Evolutionary conservation across 2,329 filamentous ascomycete genomes (phyloP).

Genomic region (Talaromyces rugulosus): DNA sequence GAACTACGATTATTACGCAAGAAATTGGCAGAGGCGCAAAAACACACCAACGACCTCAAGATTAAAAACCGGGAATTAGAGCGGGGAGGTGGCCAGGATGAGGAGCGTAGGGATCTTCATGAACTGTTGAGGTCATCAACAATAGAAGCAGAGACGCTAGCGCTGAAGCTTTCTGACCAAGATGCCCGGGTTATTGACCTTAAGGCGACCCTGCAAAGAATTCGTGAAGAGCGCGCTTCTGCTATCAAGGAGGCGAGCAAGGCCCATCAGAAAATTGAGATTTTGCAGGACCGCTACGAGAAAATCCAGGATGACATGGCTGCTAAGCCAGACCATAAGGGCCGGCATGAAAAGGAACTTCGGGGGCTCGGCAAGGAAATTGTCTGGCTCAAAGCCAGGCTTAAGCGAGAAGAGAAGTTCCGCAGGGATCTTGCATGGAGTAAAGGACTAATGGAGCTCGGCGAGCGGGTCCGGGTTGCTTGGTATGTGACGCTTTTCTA

Average conservation of each 20-base stretch:
- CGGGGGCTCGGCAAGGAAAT: constrained; percentile 84
- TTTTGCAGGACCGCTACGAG: constrained; percentile 59
- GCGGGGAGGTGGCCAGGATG: constrained; percentile 44
- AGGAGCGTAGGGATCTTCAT: constrained; percentile 42
- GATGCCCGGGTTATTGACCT: constrained; percentile 59
- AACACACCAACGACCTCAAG: constrained; percentile 55
- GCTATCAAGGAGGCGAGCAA: constrained; percentile 39
- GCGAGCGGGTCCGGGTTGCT: constrained; percentile 58
- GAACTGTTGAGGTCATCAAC: constrained; percentile 45
- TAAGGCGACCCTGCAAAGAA: constrained; percentile 60
- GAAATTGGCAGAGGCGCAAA: constrained; percentile 58
- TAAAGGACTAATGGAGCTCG: constrained; percentile 82
- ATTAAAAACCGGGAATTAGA: constrained; percentile 48
- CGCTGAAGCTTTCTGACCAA: constrained; percentile 66
- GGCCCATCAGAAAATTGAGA: constrained; percentile 39
- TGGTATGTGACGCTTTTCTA: constrained; percentile 62
- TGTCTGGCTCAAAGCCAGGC: constrained; percentile 79
- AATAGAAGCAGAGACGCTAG: constrained; percentile 60
- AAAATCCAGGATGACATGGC: constrained; percentile 48
- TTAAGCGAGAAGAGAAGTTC: constrained; percentile 74
- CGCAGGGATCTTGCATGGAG: constrained; percentile 77
- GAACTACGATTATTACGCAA: constrained; percentile 58
- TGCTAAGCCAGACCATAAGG: constrained; percentile 39
- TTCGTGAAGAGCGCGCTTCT: constrained; percentile 44
- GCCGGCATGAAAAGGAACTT: constrained; percentile 59